Conservation (phyloP, 108 stramenopile species). For the Cyclotella sp. region DNA sequence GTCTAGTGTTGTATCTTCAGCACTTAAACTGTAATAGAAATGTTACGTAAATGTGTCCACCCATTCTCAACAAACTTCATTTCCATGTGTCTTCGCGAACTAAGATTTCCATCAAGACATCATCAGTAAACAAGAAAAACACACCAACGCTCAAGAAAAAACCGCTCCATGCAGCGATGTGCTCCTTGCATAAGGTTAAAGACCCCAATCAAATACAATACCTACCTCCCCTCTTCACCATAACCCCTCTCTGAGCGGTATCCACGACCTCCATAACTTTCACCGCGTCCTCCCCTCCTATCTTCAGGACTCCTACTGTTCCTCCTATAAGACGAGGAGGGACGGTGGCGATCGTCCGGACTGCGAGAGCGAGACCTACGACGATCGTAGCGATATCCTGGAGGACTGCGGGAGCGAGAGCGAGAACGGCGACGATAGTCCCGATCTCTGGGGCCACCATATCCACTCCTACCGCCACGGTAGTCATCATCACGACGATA, state of each 20-base stretch:
- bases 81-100: no score
- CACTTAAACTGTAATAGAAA: no score
- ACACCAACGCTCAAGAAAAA: no score
- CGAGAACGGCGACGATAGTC: slow-evolving; percentile 28
- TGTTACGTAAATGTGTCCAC: no score
- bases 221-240: slow-evolving; percentile 32
- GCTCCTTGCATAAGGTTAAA: no score
- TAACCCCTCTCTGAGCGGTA: slow-evolving; percentile 34
- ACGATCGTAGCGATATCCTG: slow-evolving; percentile 40
- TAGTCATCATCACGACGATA: slow-evolving; percentile 33
- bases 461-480: slow-evolving; percentile 47
- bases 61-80: no score
- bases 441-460: slow-evolving; percentile 40
- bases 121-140: no score
- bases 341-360: slow-evolving; percentile 15
- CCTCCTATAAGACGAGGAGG: slow-evolving; percentile 25
- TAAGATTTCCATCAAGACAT: no score
- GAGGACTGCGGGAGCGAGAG: slow-evolving; percentile 34
- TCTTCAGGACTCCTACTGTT: slow-evolving; percentile 20
- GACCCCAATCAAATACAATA: not conserved
- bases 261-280: slow-evolving; percentile 24
- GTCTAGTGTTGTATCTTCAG: no score
- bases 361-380: slow-evolving; percentile 49
- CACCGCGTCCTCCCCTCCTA: slow-evolving; percentile 24
- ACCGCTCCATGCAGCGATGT: no score